Evolutionary conservation across 1,284 basidiomycete genomes (phyloP).

Genomic region (Leccinum colubrinum): DNA sequence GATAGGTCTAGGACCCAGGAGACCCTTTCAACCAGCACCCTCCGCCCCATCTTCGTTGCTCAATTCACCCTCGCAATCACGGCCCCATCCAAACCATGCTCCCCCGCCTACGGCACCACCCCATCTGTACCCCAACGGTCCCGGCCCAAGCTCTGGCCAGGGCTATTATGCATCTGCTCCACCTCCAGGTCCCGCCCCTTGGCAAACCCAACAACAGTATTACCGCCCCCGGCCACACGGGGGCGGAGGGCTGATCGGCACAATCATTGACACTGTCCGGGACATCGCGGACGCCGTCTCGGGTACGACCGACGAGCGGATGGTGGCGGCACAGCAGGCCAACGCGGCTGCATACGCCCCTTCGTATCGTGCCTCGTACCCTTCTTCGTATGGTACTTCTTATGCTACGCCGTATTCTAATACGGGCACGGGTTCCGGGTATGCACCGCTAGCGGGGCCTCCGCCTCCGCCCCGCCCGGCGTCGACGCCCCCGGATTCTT

Average conservation of each 20-base stretch:
- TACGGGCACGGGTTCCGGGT: neutral
- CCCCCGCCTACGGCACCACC: neutral
- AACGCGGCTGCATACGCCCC: constrained; percentile 21
- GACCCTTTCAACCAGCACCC: constrained; percentile 57
- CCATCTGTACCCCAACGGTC: neutral
- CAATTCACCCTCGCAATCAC: neutral
- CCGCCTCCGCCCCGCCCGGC: constrained; percentile 8
- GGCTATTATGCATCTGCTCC: neutral
- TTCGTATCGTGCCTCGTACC: constrained; percentile 10
- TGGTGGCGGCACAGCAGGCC: constrained; percentile 7
- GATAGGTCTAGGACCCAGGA: constrained; percentile 55
- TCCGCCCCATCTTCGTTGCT: neutral
- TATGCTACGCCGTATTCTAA: neutral
- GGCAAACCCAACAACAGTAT: constrained; percentile 21
- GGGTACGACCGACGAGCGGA: constrained; percentile 20
- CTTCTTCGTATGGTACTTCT: neutral
- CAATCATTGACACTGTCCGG: constrained; percentile 26
- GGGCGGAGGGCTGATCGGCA: constrained; percentile 28
- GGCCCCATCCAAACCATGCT: neutral
- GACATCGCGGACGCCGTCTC: constrained; percentile 32
- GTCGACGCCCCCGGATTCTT: constrained; percentile 20
- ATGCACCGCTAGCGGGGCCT: constrained; percentile 28
- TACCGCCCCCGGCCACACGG: constrained; percentile 7
- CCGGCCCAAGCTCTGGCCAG: neutral
- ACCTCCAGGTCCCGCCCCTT: constrained; percentile 8